Evolutionary conservation across 768 basidiomycete species (phyloP).

Genomic region (Cystofilobasidium bisporidii): DNA sequence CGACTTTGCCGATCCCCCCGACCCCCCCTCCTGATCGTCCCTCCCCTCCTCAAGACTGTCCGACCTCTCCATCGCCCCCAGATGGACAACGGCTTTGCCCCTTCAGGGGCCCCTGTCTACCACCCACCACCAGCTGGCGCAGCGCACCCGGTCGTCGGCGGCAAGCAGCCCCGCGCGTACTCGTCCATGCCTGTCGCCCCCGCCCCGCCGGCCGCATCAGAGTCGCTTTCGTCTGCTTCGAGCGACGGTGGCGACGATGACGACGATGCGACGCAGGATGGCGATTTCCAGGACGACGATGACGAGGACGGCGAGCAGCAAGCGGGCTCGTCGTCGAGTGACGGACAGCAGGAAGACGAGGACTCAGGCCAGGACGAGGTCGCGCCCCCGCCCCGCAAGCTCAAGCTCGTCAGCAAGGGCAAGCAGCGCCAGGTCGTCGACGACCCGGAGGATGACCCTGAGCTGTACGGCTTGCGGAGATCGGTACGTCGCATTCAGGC

Average conservation of each 20-base stretch:
- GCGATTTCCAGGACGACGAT: conserved; percentile 2
- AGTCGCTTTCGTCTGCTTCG: conserved; percentile 8
- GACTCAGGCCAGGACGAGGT: conserved; percentile 1
- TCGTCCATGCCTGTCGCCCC: neutral
- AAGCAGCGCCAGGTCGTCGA: conserved; percentile 5
- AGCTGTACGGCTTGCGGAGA: conserved; percentile 20
- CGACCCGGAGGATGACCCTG: conserved; percentile 19
- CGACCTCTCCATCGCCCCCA: too few relatives aligned
- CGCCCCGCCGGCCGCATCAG: neutral
- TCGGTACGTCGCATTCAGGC: conserved; percentile 24
- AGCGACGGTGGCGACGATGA: conserved; percentile 12
- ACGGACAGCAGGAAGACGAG: neutral
- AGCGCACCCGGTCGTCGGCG: conserved; percentile 6
- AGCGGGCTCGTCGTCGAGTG: neutral
- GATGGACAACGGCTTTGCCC: too few relatives aligned
- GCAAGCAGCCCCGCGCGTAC: conserved; percentile 10
- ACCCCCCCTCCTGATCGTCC: too few relatives aligned
- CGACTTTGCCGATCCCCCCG: too few relatives aligned
- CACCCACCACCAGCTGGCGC: neutral
- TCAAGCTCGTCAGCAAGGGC: neutral
- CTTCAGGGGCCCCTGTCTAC: neutral
- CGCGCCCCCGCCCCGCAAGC: neutral
- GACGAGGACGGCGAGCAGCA: neutral
- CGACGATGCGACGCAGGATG: conserved; percentile 7
- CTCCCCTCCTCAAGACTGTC: too few relatives aligned